phyloP scores from a whole-genome alignment of 2,329 filamentous ascomycete genomes.

The Fusarium sp. region DNA sequence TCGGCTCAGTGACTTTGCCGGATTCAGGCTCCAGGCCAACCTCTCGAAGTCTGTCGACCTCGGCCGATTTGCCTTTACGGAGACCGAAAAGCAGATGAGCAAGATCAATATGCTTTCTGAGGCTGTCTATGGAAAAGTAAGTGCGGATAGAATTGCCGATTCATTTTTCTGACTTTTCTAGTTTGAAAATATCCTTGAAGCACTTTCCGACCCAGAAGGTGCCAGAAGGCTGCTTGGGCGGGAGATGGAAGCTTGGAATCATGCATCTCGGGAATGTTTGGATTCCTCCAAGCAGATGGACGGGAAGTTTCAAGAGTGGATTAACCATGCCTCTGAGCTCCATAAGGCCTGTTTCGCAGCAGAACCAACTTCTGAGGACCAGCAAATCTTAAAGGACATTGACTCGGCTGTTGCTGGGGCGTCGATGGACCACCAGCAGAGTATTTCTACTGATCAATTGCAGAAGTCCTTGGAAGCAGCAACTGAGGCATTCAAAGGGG shows the following conservation, averaged over 20 bases:
- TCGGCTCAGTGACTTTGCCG: no score
- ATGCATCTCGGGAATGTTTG: neutral
- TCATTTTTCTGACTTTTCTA: no score
- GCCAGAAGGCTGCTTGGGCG: neutral
- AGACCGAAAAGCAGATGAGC: no score
- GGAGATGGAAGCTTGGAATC: neutral
- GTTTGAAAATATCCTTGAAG: no score
- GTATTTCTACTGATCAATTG: neutral
- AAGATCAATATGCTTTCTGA: no score
- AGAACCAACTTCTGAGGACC: neutral
- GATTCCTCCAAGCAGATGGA: neutral
- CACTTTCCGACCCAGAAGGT: no score
- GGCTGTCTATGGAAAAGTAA: no score
- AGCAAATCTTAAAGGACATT: neutral
- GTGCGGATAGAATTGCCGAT: no score
- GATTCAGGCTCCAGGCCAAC: no score
- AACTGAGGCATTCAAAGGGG: neutral
- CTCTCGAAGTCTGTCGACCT: no score
- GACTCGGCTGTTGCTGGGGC: neutral
- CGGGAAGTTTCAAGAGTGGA: neutral
- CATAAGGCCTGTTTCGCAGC: neutral
- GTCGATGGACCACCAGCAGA: neutral
- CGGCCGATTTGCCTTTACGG: no score
- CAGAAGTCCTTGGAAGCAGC: neutral
- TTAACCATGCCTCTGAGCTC: neutral